Evolutionary conservation across 441 rosid genomes (phyloP), one percentile per base, ranked within the genome.

Genomic region (Sinapis alba): DNA sequence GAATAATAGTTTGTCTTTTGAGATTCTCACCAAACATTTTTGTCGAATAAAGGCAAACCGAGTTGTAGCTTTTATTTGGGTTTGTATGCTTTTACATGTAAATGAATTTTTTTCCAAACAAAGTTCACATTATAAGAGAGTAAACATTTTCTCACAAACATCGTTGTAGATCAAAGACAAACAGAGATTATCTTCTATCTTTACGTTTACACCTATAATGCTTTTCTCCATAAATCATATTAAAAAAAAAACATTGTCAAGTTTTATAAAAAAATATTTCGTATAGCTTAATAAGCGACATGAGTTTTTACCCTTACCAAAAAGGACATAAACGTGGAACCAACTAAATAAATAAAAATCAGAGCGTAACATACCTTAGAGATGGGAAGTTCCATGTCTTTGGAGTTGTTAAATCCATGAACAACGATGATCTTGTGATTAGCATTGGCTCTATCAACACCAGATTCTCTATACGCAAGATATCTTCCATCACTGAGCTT

Each of bases 401-500:
- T 93, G 74, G 94, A 87, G 82, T 75, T 76, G 70, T 71, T 69
- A 69, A 87, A 88, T 67, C 97, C 97, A 84, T 93, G 96, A 71
- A 86, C 56, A 13, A 89, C 43, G n/a, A 91, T 75, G 45, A 93
- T 75, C 75, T 82, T 89, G 76, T 84, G 68, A 20, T 87, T 84
- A 51, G 97, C 93, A 41, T 75, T 79, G 19, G 84, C 86, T 76
- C 79, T 88, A 15, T 86, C 83, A 72, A 90, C 81, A n/a, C 97
- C 97, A 0, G 80, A 51, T 81, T 93, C 97, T 73, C 84, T 83
- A 75, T 90, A 94, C 24, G 97, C 91, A 73, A 94, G 73, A 83
- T 89, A 81, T 81, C 97, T 86, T 26, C 97, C 96, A 68, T 90
- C 94, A 58, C 83, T 72, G 71, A 93, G 92, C 72, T 82, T 86